Conservation (phyloP, 345 rosid genomes). For the Salix viminalis region DNA sequence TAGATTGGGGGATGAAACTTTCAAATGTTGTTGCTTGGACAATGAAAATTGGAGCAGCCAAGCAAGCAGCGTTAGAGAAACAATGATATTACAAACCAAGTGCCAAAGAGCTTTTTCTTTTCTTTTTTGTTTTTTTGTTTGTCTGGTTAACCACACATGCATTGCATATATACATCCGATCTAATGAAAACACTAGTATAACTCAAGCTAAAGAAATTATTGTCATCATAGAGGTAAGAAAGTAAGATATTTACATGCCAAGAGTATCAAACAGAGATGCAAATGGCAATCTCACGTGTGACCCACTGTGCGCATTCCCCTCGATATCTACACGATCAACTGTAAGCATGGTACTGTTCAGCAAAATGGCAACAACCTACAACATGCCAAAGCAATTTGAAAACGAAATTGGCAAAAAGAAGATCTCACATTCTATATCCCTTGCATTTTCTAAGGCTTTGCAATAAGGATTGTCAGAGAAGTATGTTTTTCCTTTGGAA, state of each 20-base stretch:
- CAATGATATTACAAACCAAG: not conserved
- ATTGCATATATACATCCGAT: not conserved
- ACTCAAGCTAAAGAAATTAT: not conserved
- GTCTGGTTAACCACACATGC: not conserved
- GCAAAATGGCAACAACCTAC: not conserved
- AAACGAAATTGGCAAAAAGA: not conserved
- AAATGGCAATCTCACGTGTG: constrained; percentile 71
- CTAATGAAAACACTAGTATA: not conserved
- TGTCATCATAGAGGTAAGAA: not conserved
- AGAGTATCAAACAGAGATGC: constrained; percentile 89
- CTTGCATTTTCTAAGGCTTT: constrained; percentile 78
- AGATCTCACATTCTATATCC: constrained; percentile 79
- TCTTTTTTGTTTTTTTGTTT: too few species aligned
- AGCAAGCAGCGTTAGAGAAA: not conserved
- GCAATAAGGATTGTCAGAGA: constrained; percentile 76
- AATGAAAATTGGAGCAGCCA: not conserved
- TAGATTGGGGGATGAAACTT: not conserved
- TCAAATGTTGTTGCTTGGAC: not conserved
- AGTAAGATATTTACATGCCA: constrained; percentile 61
- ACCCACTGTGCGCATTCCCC: constrained; percentile 56
- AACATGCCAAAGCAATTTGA: not conserved
- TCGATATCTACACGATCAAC: constrained; percentile 87
- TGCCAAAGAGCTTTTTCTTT: not conserved
- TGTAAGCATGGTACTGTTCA: constrained; percentile 33
- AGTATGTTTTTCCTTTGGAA: constrained; percentile 43